Conservation (phyloP, 257 asterid genomes). For the Echites panduratus region DNA sequence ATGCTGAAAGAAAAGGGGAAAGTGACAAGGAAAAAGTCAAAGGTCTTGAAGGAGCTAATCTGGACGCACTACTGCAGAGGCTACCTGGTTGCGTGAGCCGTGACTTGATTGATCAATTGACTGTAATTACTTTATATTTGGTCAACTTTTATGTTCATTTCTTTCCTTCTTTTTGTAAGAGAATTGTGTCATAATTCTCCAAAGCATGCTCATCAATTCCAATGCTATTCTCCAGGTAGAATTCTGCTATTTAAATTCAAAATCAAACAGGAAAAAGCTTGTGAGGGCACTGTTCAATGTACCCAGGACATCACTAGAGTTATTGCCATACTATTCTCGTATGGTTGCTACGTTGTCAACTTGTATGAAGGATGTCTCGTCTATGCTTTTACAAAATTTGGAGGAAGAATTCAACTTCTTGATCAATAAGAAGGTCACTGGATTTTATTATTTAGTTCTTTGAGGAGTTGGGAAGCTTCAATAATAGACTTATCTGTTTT, state of each 20-base stretch:
- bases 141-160: constrained; percentile 16
- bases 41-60: constrained; percentile 88
- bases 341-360: constrained; percentile 92
- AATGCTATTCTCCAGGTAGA: constrained; percentile 64
- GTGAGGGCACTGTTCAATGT: constrained; percentile 94
- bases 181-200: constrained; percentile 12
- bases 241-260: constrained; percentile 95
- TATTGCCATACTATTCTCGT: constrained; percentile 95
- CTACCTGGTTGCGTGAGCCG: constrained; percentile 97
- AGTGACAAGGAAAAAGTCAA: constrained; percentile 81
- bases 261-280: constrained; percentile 92
- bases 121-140: constrained; percentile 47
- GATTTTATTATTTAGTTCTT: constrained; percentile 16
- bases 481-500: constrained; percentile 2
- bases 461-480: constrained; percentile 11
- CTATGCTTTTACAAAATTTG: constrained; percentile 86
- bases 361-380: constrained; percentile 88
- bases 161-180: constrained; percentile 8
- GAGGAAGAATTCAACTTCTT: constrained; percentile 92
- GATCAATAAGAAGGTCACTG: constrained; percentile 84
- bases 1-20: constrained; percentile 72
- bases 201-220: constrained; percentile 20
- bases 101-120: constrained; percentile 94
- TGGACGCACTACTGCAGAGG: constrained; percentile 84
- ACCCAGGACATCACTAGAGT: constrained; percentile 92